Conservation (phyloP, 768 basidiomycete species). For the Leccinellum luteum region DNA sequence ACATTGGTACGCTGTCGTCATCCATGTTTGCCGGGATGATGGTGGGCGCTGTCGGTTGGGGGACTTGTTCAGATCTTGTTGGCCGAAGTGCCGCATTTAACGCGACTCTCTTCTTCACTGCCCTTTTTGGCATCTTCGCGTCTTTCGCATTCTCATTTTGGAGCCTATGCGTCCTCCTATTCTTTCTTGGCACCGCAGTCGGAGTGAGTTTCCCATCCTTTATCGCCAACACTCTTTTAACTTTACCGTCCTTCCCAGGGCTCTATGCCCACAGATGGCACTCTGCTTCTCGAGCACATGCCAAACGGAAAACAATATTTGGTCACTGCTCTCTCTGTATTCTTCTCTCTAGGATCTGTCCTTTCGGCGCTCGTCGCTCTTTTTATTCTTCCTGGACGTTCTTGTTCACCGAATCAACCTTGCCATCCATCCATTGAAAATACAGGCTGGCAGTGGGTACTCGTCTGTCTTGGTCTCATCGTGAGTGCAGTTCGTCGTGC, state of each 20-base stretch:
- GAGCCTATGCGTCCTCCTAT: constrained; percentile 71
- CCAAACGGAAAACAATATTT: constrained; percentile 90
- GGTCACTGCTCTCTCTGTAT: constrained; percentile 88
- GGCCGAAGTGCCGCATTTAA: constrained; percentile 93
- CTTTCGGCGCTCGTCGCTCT: constrained; percentile 79
- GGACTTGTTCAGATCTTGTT: constrained; percentile 86
- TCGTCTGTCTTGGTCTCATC: constrained; percentile 72
- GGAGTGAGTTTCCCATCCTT: constrained; percentile 57
- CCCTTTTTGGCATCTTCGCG: constrained; percentile 81
- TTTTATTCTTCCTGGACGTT: constrained; percentile 71
- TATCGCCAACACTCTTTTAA: neutral
- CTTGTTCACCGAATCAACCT: constrained; percentile 49
- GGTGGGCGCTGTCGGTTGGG: constrained; percentile 91
- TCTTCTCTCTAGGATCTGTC: constrained; percentile 93
- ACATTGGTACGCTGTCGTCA: constrained; percentile 80
- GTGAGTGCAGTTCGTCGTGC: constrained; percentile 50
- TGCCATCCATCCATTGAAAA: constrained; percentile 75
- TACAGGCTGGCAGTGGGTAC: constrained; percentile 85
- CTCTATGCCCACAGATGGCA: constrained; percentile 96
- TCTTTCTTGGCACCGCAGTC: constrained; percentile 89
- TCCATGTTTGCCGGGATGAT: constrained; percentile 98
- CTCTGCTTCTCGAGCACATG: constrained; percentile 88
- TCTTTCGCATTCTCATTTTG: constrained; percentile 70
- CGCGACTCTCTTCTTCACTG: constrained; percentile 84
- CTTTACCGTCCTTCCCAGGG: constrained; percentile 46